These are phyloP conservation scores for Daldinia loculata DNA, from an alignment of 495 filamentous ascomycete species.

Conservation along the genomic window DNA sequence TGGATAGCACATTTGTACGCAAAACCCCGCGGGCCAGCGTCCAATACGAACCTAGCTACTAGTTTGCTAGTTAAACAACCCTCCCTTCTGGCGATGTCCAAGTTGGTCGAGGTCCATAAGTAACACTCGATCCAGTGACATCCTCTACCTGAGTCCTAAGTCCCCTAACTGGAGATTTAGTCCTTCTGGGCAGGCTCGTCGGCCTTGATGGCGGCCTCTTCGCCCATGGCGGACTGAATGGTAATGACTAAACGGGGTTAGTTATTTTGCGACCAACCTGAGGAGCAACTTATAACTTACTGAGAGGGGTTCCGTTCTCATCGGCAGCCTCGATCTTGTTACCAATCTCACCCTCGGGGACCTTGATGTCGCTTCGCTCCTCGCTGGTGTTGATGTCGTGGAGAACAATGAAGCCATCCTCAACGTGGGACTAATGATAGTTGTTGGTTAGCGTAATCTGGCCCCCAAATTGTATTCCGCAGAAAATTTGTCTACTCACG, in stretches of 20 bases:
- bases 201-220: slow-evolving; percentile 90
- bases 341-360: slow-evolving; percentile 88
- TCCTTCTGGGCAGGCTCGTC: slow-evolving; percentile 69
- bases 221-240: slow-evolving; percentile 93
- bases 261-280: slow-evolving; percentile 2
- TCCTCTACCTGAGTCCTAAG: slow-evolving; percentile 20
- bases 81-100: slow-evolving; percentile 31
- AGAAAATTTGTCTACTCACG: slow-evolving; percentile 60
- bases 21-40: slow-evolving; percentile 22
- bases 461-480: not conserved
- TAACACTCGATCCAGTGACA: slow-evolving; percentile 20
- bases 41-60: slow-evolving; percentile 30
- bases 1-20: slow-evolving; percentile 30
- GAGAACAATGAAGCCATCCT: slow-evolving; percentile 90
- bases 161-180: slow-evolving; percentile 31
- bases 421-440: slow-evolving; percentile 78
- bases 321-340: slow-evolving; percentile 75
- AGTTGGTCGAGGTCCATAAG: slow-evolving; percentile 26
- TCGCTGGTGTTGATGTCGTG: slow-evolving; percentile 80
- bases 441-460: slow-evolving; percentile 3
- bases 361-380: slow-evolving; percentile 81
- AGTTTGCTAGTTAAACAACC: slow-evolving; percentile 30
- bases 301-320: slow-evolving; percentile 78
- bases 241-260: slow-evolving; percentile 74
- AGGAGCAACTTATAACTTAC: slow-evolving; percentile 62